Evolutionary conservation across 345 rosid species (phyloP).

Genomic region (Gossypium sturtianum): DNA sequence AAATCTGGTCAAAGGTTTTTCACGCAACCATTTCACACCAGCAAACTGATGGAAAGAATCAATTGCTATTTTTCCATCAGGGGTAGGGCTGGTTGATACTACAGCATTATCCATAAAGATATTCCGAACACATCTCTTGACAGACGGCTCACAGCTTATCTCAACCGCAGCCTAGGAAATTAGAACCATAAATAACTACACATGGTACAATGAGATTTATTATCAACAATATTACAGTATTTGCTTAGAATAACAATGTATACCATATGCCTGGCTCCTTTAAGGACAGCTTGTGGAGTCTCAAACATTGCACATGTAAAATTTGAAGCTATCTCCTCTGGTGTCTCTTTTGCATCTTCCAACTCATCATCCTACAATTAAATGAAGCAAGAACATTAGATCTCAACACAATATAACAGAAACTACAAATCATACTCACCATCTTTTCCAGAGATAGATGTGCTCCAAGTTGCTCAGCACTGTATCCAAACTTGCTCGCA

Average conservation of each 20-base stretch:
- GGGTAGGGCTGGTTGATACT: constrained; percentile 84
- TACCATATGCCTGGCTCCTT: constrained; percentile 99
- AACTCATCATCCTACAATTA: constrained; percentile 53
- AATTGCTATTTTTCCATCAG: constrained; percentile 71
- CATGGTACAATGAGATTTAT: neutral
- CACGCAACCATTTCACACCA: constrained; percentile 86
- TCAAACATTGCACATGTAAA: constrained; percentile 92
- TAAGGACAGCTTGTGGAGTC: constrained; percentile 83
- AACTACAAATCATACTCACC: constrained; percentile 45
- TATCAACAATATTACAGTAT: neutral
- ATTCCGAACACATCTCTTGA: constrained; percentile 71
- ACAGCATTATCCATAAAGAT: constrained; percentile 79
- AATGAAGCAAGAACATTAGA: constrained; percentile 20
- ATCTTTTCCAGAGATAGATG: constrained; percentile 54
- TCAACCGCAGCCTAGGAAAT: constrained; percentile 80
- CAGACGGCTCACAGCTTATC: constrained; percentile 93
- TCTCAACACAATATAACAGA: constrained; percentile 8
- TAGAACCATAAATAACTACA: neutral
- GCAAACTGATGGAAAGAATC: constrained; percentile 92
- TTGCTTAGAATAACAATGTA: neutral
- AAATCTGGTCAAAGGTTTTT: constrained; percentile 80
- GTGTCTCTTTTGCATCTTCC: constrained; percentile 94
- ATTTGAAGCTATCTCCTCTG: constrained; percentile 87
- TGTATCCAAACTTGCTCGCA: constrained; percentile 81
- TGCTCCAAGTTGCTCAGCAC: constrained; percentile 88